Evolutionary conservation across 331 rosid species (phyloP).

Genomic region (Acacia concinna): DNA sequence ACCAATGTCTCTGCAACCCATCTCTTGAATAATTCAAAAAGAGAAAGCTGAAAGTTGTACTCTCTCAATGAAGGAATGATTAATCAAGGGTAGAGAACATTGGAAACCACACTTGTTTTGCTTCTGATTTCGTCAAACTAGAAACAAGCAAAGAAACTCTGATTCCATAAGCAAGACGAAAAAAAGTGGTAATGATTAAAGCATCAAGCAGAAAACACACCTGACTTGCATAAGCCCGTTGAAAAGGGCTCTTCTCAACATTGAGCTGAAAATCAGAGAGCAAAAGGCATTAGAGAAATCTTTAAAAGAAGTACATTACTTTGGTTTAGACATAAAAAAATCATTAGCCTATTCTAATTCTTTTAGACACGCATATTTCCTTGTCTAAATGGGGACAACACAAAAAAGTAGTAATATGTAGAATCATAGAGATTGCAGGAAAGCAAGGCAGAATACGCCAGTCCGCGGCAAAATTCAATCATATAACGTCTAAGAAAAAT

Average conservation of each 20-base stretch:
- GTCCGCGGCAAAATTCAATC: background rate
- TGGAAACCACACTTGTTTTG: background rate
- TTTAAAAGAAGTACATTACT: slow-evolving; percentile 19
- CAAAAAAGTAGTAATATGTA: background rate
- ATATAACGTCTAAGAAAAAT: background rate
- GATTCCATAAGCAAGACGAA: slow-evolving; percentile 19
- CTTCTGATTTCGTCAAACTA: background rate
- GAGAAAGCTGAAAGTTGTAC: background rate
- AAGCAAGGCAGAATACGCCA: slow-evolving; percentile 11
- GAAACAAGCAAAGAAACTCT: background rate
- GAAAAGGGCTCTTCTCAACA: slow-evolving; percentile 95
- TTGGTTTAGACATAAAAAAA: slow-evolving; percentile 10
- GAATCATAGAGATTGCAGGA: background rate
- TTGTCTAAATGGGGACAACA: background rate
- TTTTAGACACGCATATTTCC: background rate
- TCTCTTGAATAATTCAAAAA: background rate
- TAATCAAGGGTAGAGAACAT: background rate
- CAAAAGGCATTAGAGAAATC: slow-evolving; percentile 25
- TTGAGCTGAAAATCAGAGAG: slow-evolving; percentile 68
- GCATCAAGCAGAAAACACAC: slow-evolving; percentile 41
- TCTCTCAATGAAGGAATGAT: background rate
- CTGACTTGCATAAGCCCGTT: slow-evolving; percentile 96
- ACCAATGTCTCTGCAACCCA: background rate
- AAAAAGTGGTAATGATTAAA: background rate
- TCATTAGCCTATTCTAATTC: background rate